Evolutionary conservation across 2,329 filamentous ascomycete species (phyloP).

Genomic region (Xylaria sp.): DNA sequence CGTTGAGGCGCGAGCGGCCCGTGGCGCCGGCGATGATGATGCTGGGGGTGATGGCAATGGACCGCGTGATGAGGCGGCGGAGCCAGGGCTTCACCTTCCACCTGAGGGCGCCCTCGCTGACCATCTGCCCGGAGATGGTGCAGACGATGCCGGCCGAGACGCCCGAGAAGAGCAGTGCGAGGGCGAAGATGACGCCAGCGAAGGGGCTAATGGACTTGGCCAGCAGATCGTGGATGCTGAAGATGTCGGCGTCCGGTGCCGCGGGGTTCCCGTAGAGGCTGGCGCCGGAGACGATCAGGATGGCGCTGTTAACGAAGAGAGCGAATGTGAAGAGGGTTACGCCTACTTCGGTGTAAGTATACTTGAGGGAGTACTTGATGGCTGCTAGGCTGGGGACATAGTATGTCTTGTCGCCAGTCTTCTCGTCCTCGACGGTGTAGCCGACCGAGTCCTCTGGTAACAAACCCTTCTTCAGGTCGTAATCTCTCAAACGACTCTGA

Average conservation of each 20-base stretch:
- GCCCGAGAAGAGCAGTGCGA: constrained; percentile 80
- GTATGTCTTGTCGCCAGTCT: constrained; percentile 51
- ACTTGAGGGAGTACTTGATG: constrained; percentile 76
- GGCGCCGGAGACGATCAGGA: constrained; percentile 81
- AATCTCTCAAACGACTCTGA: constrained; percentile 68
- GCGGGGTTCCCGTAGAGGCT: constrained; percentile 69
- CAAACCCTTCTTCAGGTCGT: constrained; percentile 63
- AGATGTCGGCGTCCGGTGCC: constrained; percentile 75
- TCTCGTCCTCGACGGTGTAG: constrained; percentile 34
- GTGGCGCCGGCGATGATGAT: constrained; percentile 85
- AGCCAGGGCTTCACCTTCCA: constrained; percentile 80
- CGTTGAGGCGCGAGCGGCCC: constrained; percentile 71
- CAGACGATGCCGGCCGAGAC: constrained; percentile 85
- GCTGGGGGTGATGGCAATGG: constrained; percentile 79
- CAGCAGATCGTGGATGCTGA: constrained; percentile 79
- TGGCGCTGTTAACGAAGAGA: constrained; percentile 82
- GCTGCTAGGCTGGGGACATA: constrained; percentile 75
- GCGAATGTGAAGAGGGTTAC: constrained; percentile 82
- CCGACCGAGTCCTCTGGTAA: constrained; percentile 44
- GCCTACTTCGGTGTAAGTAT: constrained; percentile 72
- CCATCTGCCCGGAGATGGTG: constrained; percentile 89
- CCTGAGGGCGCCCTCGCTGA: constrained; percentile 79
- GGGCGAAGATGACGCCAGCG: constrained; percentile 82
- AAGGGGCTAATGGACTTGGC: constrained; percentile 70
- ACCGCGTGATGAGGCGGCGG: constrained; percentile 76